Evolutionary conservation across 2,329 filamentous ascomycete genomes (phyloP).

Genomic region (Aspergillus pseudotamarii): DNA sequence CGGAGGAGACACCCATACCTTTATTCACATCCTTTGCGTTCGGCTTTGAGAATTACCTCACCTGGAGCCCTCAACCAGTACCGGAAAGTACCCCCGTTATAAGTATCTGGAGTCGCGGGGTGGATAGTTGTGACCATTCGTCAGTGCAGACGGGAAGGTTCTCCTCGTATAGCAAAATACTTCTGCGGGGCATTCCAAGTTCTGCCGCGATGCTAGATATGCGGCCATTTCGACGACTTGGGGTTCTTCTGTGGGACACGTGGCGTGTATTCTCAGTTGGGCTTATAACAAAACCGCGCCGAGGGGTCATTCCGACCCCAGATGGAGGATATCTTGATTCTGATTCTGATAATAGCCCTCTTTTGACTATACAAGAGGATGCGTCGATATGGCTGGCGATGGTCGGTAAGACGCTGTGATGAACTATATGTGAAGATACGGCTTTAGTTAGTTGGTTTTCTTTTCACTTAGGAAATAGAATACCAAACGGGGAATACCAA

Average conservation of each 20-base stretch:
- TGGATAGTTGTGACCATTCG: not conserved
- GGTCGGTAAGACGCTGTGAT: not conserved
- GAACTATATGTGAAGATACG: too few species aligned
- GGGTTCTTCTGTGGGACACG: not conserved
- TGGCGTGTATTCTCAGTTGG: not conserved
- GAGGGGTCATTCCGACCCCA: not conserved
- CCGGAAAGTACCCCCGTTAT: not conserved
- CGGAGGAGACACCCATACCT: not conserved
- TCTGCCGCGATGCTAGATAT: not conserved
- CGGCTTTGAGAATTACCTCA: not conserved
- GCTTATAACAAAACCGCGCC: not conserved
- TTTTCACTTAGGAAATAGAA: too few species aligned
- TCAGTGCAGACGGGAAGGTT: not conserved
- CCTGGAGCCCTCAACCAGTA: not conserved
- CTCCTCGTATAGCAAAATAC: accelerated
- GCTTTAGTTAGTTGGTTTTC: too few species aligned
- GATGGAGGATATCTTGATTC: not conserved
- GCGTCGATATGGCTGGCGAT: not conserved
- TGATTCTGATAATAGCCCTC: not conserved
- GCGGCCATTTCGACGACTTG: not conserved
- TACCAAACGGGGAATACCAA: too few species aligned
- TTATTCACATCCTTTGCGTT: not conserved
- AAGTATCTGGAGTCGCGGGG: not conserved
- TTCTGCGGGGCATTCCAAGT: not conserved
- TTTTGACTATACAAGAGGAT: not conserved